Evolutionary conservation across 2,329 filamentous ascomycete species (phyloP), one percentile per base, ranked within the genome.

Genomic region (Diaporthe helianthi): DNA sequence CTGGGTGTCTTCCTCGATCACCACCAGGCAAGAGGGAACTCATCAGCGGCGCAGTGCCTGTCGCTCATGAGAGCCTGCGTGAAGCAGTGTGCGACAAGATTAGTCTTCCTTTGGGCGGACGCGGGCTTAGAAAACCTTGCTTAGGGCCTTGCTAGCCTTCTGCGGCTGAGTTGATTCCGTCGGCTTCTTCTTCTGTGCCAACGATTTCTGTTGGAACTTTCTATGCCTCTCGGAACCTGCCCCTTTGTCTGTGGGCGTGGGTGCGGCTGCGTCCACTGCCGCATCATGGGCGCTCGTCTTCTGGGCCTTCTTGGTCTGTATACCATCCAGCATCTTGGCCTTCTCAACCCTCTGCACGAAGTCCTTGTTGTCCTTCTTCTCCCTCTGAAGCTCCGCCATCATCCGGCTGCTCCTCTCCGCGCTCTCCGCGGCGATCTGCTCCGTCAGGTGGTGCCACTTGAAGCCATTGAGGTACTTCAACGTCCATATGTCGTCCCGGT

Each of bases 401-500:
- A 96, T 88, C 75, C 92, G 86, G 75, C 90, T 91, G 66, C 89
- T 86, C 69, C 93, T 83, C 80, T 95, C 93, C 6, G 93, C 92
- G 77, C 94, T 93, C 83, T 97, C 93, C 33, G 90, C 87, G 49
- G 91, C 86, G 73, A 95, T 94, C 80, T 94, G 91, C 78, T 93
- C 91, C 68, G 91, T 93, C 72, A 90, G 79, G 75, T 90, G 84
- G 72, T 86, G 83, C 93, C 93, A 97, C 80, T 95, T 96, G 82
- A 96, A 95, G 1, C 92, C 92, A 72, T 88, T 91, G 72, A 97
- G 82, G 76, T 97, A 97, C 71, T 92, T 86, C 72, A 96, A 82
- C 75, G 92, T 94, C 93, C 93, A 97, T 53, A 97, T 86, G 78
- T 97, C 93, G 78, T 97, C 93, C 74, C 92, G 89, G 81, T 95